phyloP scores from a whole-genome alignment of 2,329 filamentous ascomycete species.

The Stagonosporopsis rhizophila region DNA sequence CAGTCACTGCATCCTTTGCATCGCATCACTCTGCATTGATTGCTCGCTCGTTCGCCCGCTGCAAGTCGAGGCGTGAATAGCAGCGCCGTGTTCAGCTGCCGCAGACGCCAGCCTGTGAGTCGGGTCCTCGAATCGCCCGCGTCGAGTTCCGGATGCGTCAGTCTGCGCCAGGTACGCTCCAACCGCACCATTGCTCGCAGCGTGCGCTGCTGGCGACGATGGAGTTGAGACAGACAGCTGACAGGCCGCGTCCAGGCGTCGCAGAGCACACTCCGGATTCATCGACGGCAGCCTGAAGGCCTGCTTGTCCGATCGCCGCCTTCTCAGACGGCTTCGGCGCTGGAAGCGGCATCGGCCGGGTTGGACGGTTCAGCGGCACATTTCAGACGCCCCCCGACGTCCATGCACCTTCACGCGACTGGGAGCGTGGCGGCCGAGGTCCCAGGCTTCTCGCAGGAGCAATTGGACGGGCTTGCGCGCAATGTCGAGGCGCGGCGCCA shows the following conservation, averaged over 20 bases:
- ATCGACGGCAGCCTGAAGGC: slow-evolving; percentile 10
- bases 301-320: neutral
- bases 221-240: slow-evolving; percentile 36
- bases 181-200: slow-evolving; percentile 19
- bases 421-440: slow-evolving; percentile 38
- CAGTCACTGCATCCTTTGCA: neutral
- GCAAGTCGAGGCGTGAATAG: neutral
- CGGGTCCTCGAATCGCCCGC: slow-evolving; percentile 27
- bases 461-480: slow-evolving; percentile 42
- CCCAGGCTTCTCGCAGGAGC: slow-evolving; percentile 40
- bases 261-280: slow-evolving; percentile 1
- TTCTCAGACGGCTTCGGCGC: slow-evolving; percentile 9
- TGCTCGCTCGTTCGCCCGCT: neutral
- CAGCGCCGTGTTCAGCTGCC: slow-evolving; percentile 2
- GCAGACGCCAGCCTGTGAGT: slow-evolving; percentile 23
- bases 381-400: slow-evolving; percentile 20
- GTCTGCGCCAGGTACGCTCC: slow-evolving; percentile 36
- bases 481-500: slow-evolving; percentile 45
- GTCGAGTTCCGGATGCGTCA: slow-evolving; percentile 41
- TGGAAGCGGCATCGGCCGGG: slow-evolving; percentile 32
- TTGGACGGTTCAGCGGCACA: neutral
- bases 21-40: neutral
- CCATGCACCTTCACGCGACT: slow-evolving; percentile 39
- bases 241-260: slow-evolving; percentile 27
- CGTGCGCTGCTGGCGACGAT: slow-evolving; percentile 48